Conservation (phyloP, 2,329 filamentous ascomycete genomes). For the Coniochaeta sp. region DNA sequence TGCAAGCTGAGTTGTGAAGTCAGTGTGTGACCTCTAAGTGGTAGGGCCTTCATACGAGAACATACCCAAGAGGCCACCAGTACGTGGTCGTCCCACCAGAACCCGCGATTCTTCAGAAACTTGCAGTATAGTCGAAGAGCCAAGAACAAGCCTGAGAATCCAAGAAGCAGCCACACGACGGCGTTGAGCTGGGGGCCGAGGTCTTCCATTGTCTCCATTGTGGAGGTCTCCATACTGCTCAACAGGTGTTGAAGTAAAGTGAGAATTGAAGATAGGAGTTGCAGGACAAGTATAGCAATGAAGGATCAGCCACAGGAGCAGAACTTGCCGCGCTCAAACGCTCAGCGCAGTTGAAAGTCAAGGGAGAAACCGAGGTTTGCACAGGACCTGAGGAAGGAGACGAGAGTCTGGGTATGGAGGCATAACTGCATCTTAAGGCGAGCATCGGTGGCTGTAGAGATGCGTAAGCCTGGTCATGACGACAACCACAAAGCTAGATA, state of each 20-base stretch:
- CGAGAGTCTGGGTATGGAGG: not conserved
- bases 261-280: not conserved
- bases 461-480: not conserved
- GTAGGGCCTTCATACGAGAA: not conserved
- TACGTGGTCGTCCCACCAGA: slow-evolving; percentile 18
- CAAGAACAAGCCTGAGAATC: slow-evolving; percentile 11
- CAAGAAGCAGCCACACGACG: slow-evolving; percentile 10
- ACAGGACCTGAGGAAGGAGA: not conserved
- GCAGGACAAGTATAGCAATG: not conserved
- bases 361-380: not conserved
- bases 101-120: slow-evolving; percentile 6
- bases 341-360: not conserved
- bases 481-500: not conserved
- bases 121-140: slow-evolving; percentile 13
- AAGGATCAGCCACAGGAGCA: not conserved
- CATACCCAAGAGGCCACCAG: slow-evolving; percentile 14
- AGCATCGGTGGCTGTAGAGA: not conserved
- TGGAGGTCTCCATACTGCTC: not conserved
- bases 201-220: not conserved
- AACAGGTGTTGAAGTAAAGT: not conserved
- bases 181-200: slow-evolving; percentile 8
- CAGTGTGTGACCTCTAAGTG: not conserved
- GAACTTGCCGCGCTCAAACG: not conserved
- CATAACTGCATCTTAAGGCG: not conserved
- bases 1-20: slow-evolving; percentile 7